phyloP scores from a whole-genome alignment of 495 filamentous ascomycete genomes.

The Penicillium manginii region DNA sequence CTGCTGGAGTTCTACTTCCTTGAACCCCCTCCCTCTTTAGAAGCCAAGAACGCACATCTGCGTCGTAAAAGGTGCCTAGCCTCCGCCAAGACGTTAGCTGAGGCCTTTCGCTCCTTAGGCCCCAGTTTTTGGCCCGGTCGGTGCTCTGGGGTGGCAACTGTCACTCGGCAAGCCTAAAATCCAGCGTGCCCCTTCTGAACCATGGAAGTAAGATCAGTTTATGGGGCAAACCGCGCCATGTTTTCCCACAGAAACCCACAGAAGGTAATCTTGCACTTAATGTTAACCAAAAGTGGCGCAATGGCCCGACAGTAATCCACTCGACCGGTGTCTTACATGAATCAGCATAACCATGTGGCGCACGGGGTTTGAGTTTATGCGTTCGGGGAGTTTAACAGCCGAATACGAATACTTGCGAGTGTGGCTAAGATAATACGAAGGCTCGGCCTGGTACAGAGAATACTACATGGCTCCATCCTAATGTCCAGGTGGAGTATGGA shows the following conservation, averaged over 20 bases:
- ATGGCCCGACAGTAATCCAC: conserved; percentile 6
- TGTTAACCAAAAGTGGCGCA: conserved; percentile 3
- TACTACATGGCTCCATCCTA: no score
- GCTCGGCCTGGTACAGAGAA: neutral
- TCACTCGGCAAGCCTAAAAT: conserved; percentile 32
- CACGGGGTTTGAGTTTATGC: conserved; percentile 25
- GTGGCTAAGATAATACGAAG: neutral
- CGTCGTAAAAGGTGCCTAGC: conserved; percentile 14
- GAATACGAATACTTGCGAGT: conserved; percentile 25
- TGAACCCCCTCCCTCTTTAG: neutral
- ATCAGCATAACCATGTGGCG: conserved; percentile 32
- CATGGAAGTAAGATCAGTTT: conserved; percentile 17
- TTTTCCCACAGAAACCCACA: conserved; percentile 9
- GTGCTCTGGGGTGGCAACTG: conserved; percentile 25
- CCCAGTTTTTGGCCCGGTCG: conserved; percentile 5
- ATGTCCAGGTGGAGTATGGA: no score
- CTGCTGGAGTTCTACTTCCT: neutral
- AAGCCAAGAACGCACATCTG: conserved; percentile 10
- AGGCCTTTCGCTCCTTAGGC: conserved; percentile 4
- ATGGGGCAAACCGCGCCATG: conserved; percentile 1
- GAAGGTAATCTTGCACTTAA: conserved; percentile 14
- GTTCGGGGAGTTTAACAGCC: conserved; percentile 24
- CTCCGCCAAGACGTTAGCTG: conserved; percentile 21
- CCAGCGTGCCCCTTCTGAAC: conserved; percentile 15
- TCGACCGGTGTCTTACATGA: conserved; percentile 26